Evolutionary conservation across 345 rosid genomes (phyloP), one percentile per base, ranked within the genome.

Genomic region (Erysimum cheiranthoides): DNA sequence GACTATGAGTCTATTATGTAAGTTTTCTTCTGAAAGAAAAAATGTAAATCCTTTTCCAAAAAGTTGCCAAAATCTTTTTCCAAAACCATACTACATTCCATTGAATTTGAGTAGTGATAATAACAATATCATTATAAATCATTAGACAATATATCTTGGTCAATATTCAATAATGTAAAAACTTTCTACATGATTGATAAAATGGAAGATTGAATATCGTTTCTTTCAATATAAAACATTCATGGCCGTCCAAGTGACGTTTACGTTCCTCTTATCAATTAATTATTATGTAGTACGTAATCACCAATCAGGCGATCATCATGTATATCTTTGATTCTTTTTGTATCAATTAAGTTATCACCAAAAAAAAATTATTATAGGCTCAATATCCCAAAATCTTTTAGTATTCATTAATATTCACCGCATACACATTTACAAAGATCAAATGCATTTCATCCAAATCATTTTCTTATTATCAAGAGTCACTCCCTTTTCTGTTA

Each of bases 211-310:
- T 34, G n/a, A 32, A 65, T 12, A 45, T 64, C 10, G 3, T 46
- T 64, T 64, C 28, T 46, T 40, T 36, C 70, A 47, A 49, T 49
- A 50, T 38, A 68, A 68, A 38, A n/a, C 25, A 68, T 38, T 27
- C 72, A 68, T 68, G 28, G 30, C 73, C 73, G 62, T 68, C 47
- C 25, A 39, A 28, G 25, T 68, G 61, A n/a, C 34, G 61, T 52
- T 67, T 67, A 38, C 61, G 49, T 13, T 67, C 35, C 49, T 51
- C 50, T 16, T 34, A 54, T 28, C 36, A 28, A 53, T 28, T 13
- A 13, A 42, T 12, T 43, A 14, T 45, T 45, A 45, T 45, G 49
- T n/a, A 6, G 16, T 13, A 14, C 14, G 45, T 43, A 43, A 43
- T 45, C 18, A 47, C 27, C 52, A 17, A 47, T 47, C 34, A 32